Percentiles rank a stretch among this genome's conserved stretches.
These are phyloP conservation scores for Aethionema arabicum DNA, from an alignment of 345 rosid genomes.

Conservation along the genomic window DNA sequence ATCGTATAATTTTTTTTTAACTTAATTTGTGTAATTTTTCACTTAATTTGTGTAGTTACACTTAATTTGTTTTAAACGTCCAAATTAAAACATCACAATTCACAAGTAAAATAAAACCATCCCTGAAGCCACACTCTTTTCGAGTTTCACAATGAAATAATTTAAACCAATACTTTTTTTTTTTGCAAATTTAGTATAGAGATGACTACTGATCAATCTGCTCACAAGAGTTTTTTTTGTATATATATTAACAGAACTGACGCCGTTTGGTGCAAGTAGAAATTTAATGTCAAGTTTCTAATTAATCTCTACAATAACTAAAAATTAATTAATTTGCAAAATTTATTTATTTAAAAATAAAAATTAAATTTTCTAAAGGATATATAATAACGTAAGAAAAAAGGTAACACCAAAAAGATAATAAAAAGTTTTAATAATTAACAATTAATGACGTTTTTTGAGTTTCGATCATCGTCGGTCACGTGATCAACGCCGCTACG, in stretches of 20 bases:
- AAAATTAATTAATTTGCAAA: conserved; percentile 6
- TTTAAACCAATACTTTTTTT: no score
- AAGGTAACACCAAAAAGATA: conserved; percentile 24
- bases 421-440: conserved; percentile 27
- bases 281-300: conserved; percentile 18
- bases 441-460: conserved; percentile 30
- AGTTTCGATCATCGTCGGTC: conserved; percentile 33
- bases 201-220: no score
- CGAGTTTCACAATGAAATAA: no score
- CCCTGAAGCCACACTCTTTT: no score
- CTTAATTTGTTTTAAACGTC: no score
- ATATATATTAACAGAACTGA: conserved; percentile 20
- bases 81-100: no score
- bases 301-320: conserved; percentile 2
- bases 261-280: conserved; percentile 26
- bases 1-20: no score
- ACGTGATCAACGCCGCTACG: conserved; percentile 32
- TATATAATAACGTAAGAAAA: conserved; percentile 22
- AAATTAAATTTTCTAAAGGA: background rate
- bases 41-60: no score
- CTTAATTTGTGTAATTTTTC: no score
- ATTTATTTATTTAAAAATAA: background rate
- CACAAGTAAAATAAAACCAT: no score
- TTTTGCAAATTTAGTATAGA: no score
- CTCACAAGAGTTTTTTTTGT: no score